Evolutionary conservation across 257 asterid species (phyloP).

Genomic region (Primulina tabacum): DNA sequence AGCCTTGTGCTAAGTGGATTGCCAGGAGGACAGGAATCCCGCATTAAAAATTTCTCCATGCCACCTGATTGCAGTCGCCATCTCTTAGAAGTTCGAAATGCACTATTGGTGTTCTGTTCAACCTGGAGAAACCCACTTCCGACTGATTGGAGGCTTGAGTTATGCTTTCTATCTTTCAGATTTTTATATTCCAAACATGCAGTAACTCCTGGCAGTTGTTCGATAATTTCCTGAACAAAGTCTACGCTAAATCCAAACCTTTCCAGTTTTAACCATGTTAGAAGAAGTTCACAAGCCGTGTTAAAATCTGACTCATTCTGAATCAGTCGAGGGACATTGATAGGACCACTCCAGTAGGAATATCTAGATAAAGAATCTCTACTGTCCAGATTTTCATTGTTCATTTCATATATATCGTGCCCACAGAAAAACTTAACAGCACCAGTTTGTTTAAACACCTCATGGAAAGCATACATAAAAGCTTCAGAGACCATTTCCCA

Average conservation of each 20-base stretch:
- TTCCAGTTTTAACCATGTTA: conserved; percentile 71
- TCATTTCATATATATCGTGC: conserved; percentile 41
- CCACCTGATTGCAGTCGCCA: conserved; percentile 34
- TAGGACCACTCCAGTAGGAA: conserved; percentile 43
- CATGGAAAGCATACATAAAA: conserved; percentile 40
- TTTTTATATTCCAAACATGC: conserved; percentile 59
- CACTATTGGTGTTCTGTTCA: conserved; percentile 47
- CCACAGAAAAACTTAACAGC: conserved; percentile 60
- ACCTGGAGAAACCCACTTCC: conserved; percentile 74
- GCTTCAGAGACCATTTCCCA: conserved; percentile 72
- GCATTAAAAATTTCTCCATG: conserved; percentile 28
- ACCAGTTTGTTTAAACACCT: conserved; percentile 62
- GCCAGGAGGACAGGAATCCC: conserved; percentile 74
- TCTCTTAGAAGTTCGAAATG: conserved; percentile 41
- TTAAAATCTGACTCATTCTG: conserved; percentile 49
- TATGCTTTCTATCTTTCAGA: conserved; percentile 51
- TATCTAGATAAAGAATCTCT: conserved; percentile 58
- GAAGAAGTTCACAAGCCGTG: conserved; percentile 51
- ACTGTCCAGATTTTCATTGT: conserved; percentile 30
- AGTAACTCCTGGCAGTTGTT: conserved; percentile 71
- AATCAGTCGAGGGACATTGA: conserved; percentile 40
- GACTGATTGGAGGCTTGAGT: conserved; percentile 49
- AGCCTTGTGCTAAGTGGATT: conserved; percentile 62
- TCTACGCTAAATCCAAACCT: conserved; percentile 77
- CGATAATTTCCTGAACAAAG: conserved; percentile 84